These are phyloP conservation scores for Astragalus glycyphyllos DNA, from an alignment of 306 rosid genomes.

Conservation along the genomic window DNA sequence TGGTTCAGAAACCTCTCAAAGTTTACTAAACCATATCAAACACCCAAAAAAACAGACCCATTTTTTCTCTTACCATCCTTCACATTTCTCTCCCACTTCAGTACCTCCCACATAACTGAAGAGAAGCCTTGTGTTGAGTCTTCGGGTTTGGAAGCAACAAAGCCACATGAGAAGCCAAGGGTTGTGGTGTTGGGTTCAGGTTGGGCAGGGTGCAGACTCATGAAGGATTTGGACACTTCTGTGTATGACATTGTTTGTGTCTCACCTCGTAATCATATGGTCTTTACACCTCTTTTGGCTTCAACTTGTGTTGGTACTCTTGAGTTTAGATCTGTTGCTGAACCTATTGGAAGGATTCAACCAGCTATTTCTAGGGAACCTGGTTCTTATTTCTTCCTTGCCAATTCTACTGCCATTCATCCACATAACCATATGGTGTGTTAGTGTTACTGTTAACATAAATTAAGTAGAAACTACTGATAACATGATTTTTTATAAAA, in stretches of 20 bases:
- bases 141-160: conserved; percentile 64
- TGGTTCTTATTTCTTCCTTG: conserved; percentile 91
- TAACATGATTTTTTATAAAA: too few relatives aligned
- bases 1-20: conserved; percentile 73
- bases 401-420: conserved; percentile 67
- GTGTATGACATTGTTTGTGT: conserved; percentile 86
- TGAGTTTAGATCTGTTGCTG: conserved; percentile 95
- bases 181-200: conserved; percentile 90
- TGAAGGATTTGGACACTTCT: conserved; percentile 75
- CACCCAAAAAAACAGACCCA: conserved; percentile 45
- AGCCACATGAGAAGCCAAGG: conserved; percentile 73
- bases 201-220: conserved; percentile 87
- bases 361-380: conserved; percentile 86
- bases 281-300: conserved; percentile 88
- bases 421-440: conserved; percentile 67
- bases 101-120: conserved; percentile 41
- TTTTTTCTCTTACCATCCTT: conserved; percentile 43
- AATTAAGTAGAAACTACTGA: too few relatives aligned
- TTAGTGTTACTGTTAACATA: not conserved
- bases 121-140: conserved; percentile 34
- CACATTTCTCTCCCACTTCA: conserved; percentile 51
- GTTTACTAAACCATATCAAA: conserved; percentile 44
- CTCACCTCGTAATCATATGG: conserved; percentile 95
- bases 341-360: conserved; percentile 87
- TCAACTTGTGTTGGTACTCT: conserved; percentile 96